Evolutionary conservation across 768 basidiomycete genomes (phyloP).

Genomic region (Boletus huronensis): DNA sequence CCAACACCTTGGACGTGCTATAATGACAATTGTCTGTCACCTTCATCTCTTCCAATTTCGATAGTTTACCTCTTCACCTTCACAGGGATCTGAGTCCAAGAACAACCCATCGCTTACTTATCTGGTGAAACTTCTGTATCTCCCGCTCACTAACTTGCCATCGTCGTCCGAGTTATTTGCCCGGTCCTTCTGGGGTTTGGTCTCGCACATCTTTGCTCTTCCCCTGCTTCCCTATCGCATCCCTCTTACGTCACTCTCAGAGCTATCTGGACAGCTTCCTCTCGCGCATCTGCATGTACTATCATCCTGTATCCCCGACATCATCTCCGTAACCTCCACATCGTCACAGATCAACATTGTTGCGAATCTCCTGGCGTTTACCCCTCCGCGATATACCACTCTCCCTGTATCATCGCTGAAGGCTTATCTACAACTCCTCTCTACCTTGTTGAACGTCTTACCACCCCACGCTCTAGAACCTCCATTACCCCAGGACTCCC

Average conservation of each 20-base stretch:
- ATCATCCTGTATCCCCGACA: constrained; percentile 25
- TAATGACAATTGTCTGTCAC: constrained; percentile 46
- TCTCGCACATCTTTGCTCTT: constrained; percentile 62
- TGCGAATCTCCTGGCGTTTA: constrained; percentile 69
- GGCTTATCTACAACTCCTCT: constrained; percentile 53
- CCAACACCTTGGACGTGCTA: constrained; percentile 15
- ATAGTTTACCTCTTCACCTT: background rate
- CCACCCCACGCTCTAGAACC: constrained; percentile 55
- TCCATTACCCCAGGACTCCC: constrained; percentile 22
- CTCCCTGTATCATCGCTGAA: constrained; percentile 44
- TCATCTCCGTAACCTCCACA: constrained; percentile 34
- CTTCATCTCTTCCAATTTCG: background rate
- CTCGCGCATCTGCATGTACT: constrained; percentile 38
- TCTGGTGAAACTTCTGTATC: constrained; percentile 26
- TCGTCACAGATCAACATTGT: constrained; percentile 52
- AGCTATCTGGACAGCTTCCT: constrained; percentile 65
- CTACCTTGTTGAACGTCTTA: constrained; percentile 48
- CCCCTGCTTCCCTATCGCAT: constrained; percentile 77
- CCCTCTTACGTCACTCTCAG: constrained; percentile 56
- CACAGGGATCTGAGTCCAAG: constrained; percentile 59
- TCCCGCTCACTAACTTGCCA: constrained; percentile 19
- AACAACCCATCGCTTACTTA: constrained; percentile 31
- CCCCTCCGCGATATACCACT: constrained; percentile 54
- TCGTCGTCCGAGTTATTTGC: constrained; percentile 33
- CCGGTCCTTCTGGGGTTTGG: constrained; percentile 38